Evolutionary conservation across 1,284 basidiomycete species (phyloP).

Genomic region (Lentinula novae-zelandiae): DNA sequence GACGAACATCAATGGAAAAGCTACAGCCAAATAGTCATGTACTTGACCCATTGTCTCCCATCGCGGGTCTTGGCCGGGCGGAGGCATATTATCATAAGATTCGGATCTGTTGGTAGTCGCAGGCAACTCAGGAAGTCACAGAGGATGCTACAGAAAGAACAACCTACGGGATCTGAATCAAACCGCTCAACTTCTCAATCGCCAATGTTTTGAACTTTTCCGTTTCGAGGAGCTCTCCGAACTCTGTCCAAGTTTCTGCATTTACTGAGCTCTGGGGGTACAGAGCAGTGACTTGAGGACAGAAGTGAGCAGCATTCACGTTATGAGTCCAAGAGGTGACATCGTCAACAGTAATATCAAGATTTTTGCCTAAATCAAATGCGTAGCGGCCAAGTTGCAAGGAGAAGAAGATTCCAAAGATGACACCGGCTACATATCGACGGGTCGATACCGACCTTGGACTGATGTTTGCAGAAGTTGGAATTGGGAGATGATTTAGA

Average conservation of each 20-base stretch:
- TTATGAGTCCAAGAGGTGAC: not conserved
- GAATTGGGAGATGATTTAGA: not conserved
- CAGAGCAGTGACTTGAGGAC: slow-evolving; percentile 44
- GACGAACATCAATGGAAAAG: slow-evolving; percentile 47
- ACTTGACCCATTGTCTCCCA: slow-evolving; percentile 50
- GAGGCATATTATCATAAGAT: slow-evolving; percentile 45
- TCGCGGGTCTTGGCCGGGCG: slow-evolving; percentile 44
- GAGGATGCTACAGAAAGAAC: slow-evolving; percentile 44
- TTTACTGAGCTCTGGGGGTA: slow-evolving; percentile 36
- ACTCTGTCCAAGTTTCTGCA: slow-evolving; percentile 30
- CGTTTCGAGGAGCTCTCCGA: slow-evolving; percentile 38
- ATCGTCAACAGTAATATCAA: not conserved
- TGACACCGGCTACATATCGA: not conserved
- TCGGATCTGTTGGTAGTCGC: slow-evolving; percentile 32
- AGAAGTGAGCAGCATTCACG: slow-evolving; percentile 19
- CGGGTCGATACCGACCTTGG: not conserved
- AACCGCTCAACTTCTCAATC: slow-evolving; percentile 52
- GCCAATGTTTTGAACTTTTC: slow-evolving; percentile 43
- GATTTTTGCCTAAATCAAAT: not conserved
- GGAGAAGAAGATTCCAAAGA: not conserved
- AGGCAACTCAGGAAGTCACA: slow-evolving; percentile 78
- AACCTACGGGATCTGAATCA: slow-evolving; percentile 42
- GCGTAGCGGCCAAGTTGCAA: not conserved
- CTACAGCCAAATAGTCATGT: slow-evolving; percentile 41
- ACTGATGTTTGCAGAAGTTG: not conserved